Conservation (phyloP, 768 basidiomycete genomes). For the Termitomyces sp. region DNA sequence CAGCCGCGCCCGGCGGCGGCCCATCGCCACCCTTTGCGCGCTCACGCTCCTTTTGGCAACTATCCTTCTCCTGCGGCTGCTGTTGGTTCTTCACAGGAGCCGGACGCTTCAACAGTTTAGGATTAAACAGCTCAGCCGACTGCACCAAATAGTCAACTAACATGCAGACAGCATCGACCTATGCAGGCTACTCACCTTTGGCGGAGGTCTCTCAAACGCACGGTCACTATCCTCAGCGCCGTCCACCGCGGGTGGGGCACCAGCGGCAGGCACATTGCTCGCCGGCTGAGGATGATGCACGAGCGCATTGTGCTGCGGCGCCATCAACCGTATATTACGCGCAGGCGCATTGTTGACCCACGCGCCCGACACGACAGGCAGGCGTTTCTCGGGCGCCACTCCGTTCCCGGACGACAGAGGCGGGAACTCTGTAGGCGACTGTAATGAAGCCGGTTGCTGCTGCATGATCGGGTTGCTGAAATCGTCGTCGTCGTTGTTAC, state of each 20-base stretch:
- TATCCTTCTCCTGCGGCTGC: constrained; percentile 19
- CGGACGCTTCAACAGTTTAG: constrained; percentile 25
- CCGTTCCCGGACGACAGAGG: constrained; percentile 46
- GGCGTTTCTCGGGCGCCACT: constrained; percentile 43
- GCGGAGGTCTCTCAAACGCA: constrained; percentile 41
- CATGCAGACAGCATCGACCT: not conserved
- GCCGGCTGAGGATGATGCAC: constrained; percentile 29
- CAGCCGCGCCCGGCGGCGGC: constrained; percentile 25
- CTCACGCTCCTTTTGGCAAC: constrained; percentile 11
- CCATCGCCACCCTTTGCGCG: constrained; percentile 16
- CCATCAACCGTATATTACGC: constrained; percentile 46
- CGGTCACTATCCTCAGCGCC: constrained; percentile 33
- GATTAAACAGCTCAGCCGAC: constrained; percentile 31
- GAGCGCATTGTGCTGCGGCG: constrained; percentile 21
- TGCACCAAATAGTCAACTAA: constrained; percentile 2
- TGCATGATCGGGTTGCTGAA: constrained; percentile 23
- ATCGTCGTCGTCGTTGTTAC: constrained; percentile 8
- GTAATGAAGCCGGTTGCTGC: constrained; percentile 39
- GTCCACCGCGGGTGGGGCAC: constrained; percentile 8
- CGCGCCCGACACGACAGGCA: constrained; percentile 55
- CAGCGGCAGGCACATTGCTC: not conserved
- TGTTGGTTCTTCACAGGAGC: constrained; percentile 14
- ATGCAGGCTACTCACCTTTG: constrained; percentile 29
- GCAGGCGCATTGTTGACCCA: constrained; percentile 61
- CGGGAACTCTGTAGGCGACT: constrained; percentile 58